Percentiles rank a stretch among this genome's conserved stretches.
Conservation (phyloP, 495 filamentous ascomycete species). For the Hyaloscypha bicolor region DNA sequence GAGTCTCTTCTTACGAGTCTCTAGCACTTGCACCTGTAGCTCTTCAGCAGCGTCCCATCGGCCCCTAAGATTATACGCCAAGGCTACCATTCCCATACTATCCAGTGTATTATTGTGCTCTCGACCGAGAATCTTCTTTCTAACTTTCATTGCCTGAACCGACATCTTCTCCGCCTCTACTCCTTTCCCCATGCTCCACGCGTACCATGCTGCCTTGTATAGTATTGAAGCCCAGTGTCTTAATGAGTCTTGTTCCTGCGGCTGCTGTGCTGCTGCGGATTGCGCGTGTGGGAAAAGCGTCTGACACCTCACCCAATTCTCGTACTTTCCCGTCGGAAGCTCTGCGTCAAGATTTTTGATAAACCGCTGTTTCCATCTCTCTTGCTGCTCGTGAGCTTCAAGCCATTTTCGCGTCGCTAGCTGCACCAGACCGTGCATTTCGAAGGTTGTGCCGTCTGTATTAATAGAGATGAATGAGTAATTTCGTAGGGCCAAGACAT, state of each 20-base stretch:
- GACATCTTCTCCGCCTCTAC: slow-evolving; percentile 6
- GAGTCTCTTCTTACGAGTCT: slow-evolving; percentile 13
- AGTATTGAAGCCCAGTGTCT: background rate
- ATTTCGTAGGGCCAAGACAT: slow-evolving; percentile 41
- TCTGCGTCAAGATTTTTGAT: background rate
- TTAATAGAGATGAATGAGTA: slow-evolving; percentile 41
- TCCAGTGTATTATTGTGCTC: slow-evolving; percentile 2
- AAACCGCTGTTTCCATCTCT: background rate
- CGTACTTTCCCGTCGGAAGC: background rate
- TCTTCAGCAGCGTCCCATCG: slow-evolving; percentile 3
- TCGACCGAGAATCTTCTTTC: background rate
- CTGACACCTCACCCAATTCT: background rate
- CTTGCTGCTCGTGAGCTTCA: background rate
- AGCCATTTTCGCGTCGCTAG: background rate
- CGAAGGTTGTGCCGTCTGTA: background rate
- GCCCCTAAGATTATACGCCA: slow-evolving; percentile 1
- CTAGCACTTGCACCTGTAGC: background rate
- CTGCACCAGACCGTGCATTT: background rate
- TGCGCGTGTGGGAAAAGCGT: slow-evolving; percentile 1
- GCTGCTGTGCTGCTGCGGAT: background rate
- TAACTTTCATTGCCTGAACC: slow-evolving; percentile 1
- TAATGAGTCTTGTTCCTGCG: slow-evolving; percentile 2
- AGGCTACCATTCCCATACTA: background rate
- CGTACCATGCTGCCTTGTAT: background rate
- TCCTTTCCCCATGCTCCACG: background rate